These are phyloP conservation scores for Penicillium paneum DNA, from an alignment of 2,329 filamentous ascomycete genomes.

Conservation along the genomic window DNA sequence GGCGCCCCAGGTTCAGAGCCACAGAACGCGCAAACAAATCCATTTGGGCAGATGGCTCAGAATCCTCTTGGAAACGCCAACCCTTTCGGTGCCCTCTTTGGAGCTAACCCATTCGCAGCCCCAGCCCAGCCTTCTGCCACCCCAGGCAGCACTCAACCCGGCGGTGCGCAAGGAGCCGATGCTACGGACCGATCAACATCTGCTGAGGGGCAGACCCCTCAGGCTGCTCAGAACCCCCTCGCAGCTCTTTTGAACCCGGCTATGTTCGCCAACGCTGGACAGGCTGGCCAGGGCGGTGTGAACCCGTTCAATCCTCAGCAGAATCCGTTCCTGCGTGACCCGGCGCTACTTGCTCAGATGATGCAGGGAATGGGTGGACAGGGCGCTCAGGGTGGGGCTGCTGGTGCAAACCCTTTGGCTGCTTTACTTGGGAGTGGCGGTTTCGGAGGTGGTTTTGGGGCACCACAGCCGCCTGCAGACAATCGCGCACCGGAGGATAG, in stretches of 20 bases:
- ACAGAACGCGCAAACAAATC: slow-evolving; percentile 29
- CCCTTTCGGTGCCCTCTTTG: slow-evolving; percentile 62
- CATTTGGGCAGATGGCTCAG: slow-evolving; percentile 18
- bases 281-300: slow-evolving; percentile 39
- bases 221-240: slow-evolving; percentile 62
- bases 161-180: slow-evolving; percentile 30
- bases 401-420: slow-evolving; percentile 44
- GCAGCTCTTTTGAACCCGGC: slow-evolving; percentile 59
- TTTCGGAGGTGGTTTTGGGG: slow-evolving; percentile 41
- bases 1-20: slow-evolving; percentile 40
- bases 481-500: slow-evolving; percentile 88
- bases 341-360: slow-evolving; percentile 56
- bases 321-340: slow-evolving; percentile 59
- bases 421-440: slow-evolving; percentile 55
- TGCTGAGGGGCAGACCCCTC: slow-evolving; percentile 35
- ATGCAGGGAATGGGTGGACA: slow-evolving; percentile 50
- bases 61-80: slow-evolving; percentile 17
- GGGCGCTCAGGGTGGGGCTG: slow-evolving; percentile 32
- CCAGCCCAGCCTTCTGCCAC: slow-evolving; percentile 29
- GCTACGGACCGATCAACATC: slow-evolving; percentile 29
- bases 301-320: slow-evolving; percentile 48
- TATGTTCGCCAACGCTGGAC: slow-evolving; percentile 32
- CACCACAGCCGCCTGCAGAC: slow-evolving; percentile 63
- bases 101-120: slow-evolving; percentile 31
- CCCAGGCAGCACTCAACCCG: slow-evolving; percentile 31